Conservation (phyloP, 2,329 filamentous ascomycete species). For the Colletotrichum tropicicola region DNA sequence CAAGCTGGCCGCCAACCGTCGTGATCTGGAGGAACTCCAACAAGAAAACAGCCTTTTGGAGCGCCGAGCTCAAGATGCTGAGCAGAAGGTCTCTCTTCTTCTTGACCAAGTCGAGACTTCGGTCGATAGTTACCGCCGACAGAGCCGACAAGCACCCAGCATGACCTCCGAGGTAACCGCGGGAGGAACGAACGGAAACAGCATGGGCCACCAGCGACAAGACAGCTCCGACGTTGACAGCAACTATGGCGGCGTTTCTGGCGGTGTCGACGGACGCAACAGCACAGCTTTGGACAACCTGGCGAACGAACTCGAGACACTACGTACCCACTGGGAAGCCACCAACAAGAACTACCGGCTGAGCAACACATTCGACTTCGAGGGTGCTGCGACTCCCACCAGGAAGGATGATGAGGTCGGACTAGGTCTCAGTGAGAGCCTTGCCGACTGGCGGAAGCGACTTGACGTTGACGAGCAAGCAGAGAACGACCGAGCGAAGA, state of each 20-base stretch:
- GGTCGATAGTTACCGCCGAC: conserved; percentile 93
- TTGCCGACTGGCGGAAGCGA: conserved; percentile 83
- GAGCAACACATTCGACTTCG: conserved; percentile 90
- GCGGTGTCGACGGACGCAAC: conserved; percentile 57
- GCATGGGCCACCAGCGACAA: conserved; percentile 56
- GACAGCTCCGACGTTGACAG: conserved; percentile 70
- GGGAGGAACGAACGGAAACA: conserved; percentile 44
- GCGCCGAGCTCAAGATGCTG: conserved; percentile 85
- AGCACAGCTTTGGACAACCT: conserved; percentile 85
- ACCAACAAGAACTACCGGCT: conserved; percentile 95
- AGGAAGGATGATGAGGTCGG: conserved; percentile 56
- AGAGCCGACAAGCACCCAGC: conserved; percentile 66
- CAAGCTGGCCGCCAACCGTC: conserved; percentile 67
- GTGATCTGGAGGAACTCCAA: conserved; percentile 83
- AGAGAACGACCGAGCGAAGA: conserved; percentile 27
- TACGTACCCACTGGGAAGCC: conserved; percentile 93
- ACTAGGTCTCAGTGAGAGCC: conserved; percentile 71
- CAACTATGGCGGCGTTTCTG: conserved; percentile 64
- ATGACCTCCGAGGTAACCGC: conserved; percentile 56
- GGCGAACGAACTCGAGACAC: conserved; percentile 88
- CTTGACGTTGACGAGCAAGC: conserved; percentile 65
- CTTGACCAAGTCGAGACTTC: conserved; percentile 94
- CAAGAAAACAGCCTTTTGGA: conserved; percentile 85
- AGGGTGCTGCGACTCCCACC: conserved; percentile 45
- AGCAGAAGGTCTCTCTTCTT: conserved; percentile 90